Evolutionary conservation across 2,329 filamentous ascomycete species (phyloP), one percentile per base, ranked within the genome.

Genomic region (Bipolaris victoriae): DNA sequence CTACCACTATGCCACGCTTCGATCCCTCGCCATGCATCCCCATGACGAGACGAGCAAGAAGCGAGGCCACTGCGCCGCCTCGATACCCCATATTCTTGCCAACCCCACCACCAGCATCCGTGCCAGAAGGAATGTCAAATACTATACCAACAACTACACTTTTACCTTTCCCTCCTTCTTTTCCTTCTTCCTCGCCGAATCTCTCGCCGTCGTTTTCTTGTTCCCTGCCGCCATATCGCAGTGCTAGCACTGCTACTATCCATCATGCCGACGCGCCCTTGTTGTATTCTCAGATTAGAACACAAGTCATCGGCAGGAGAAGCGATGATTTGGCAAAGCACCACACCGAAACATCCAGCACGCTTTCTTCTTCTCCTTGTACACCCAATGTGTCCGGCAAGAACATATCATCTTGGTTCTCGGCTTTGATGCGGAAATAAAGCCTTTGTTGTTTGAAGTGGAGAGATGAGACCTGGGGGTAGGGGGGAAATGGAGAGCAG

Each of bases 361-460:
- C 64, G 18, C 13, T 67, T 4, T 71, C 68, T 37, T 37, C 63
- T 69, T 10, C 26, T 26, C 7, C 26, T 26, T 26, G 6, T 47
- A 65, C 71, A 13, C 67, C 67, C 1, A 69, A 65, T 37, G 60
- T 64, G 46, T 57, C 58, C n/a, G 63, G 67, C 1, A 73, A 69
- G 61, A 69, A 74, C 15, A 43, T 75, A n/a, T 57, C 70, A 6
- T 67, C 39, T 22, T 75, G 73, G 73, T 63, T 76, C 18, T 74
- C 73, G 1, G 72, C 69, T 2, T 51, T 76, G 16, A 40, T 75
- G 31, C 71, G 72, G 16, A 31, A 50, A 20, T 58, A 11, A 18
- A 9, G 13, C 26, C 26, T 3, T 1, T 26, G 24, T 13, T 13
- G 10, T 31, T 20, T 20, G 20, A 3, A 20, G 20, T 20, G 20